phyloP scores from a whole-genome alignment of 352 stramenopile species.

The Pythium guiyangense region DNA sequence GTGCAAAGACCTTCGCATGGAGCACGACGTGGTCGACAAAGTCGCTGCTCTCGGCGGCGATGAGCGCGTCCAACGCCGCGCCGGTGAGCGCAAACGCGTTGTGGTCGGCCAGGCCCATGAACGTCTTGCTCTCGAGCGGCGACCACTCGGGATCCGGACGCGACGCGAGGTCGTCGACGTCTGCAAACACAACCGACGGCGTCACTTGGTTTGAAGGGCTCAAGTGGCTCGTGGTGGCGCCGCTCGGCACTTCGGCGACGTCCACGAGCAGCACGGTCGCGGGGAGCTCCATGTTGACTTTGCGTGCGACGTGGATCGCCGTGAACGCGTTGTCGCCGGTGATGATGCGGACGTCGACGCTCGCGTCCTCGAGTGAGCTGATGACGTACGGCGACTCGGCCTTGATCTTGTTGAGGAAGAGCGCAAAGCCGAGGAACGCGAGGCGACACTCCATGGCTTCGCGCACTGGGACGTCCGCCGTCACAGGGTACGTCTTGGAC shows the following conservation, averaged over 20 bases:
- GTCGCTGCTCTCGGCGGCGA: slow-evolving; percentile 16
- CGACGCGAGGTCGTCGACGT: slow-evolving; percentile 52
- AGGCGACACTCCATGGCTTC: slow-evolving; percentile 77
- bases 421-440: slow-evolving; percentile 78
- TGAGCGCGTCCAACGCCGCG: slow-evolving; percentile 44
- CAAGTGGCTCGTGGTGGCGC: neutral
- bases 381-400: slow-evolving; percentile 82
- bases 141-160: slow-evolving; percentile 25
- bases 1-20: slow-evolving; percentile 64
- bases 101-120: slow-evolving; percentile 44
- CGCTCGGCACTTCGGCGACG: slow-evolving; percentile 3
- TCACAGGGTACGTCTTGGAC: slow-evolving; percentile 52
- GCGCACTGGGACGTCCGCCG: slow-evolving; percentile 39
- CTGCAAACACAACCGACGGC: slow-evolving; percentile 37
- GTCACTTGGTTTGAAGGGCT: too few relatives aligned
- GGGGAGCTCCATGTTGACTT: slow-evolving; percentile 73
- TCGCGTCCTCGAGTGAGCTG: slow-evolving; percentile 58
- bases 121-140: slow-evolving; percentile 34
- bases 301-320: slow-evolving; percentile 62
- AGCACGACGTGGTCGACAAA: slow-evolving; percentile 57
- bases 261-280: slow-evolving; percentile 50
- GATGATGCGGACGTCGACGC: slow-evolving; percentile 84
- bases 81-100: slow-evolving; percentile 70
- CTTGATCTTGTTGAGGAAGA: slow-evolving; percentile 91
- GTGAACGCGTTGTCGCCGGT: slow-evolving; percentile 87